A percentile compares a stretch with the other conserved stretches of the same genome.
phyloP scores from a whole-genome alignment of 805 yeast species.

The Cyberlindnera bimundalis region DNA sequence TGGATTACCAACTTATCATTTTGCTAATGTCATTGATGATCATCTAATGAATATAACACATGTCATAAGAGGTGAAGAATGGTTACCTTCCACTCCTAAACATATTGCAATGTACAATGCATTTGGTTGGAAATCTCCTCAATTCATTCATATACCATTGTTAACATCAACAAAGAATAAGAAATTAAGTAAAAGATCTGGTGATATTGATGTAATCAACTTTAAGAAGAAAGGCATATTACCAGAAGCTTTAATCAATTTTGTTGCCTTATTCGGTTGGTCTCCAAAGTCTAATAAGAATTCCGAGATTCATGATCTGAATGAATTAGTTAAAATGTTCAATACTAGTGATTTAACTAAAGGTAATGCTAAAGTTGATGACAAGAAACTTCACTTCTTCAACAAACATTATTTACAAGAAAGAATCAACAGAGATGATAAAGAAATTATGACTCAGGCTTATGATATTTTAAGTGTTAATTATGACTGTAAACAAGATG shows the following conservation, averaged over 20 bases:
- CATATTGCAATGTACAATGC: slow-evolving; percentile 85
- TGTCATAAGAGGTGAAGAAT: slow-evolving; percentile 95
- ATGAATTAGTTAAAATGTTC: slow-evolving; percentile 54
- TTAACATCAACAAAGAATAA: slow-evolving; percentile 69
- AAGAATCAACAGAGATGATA: slow-evolving; percentile 38
- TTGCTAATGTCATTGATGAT: slow-evolving; percentile 95
- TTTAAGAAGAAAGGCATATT: slow-evolving; percentile 60
- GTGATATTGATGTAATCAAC: slow-evolving; percentile 69
- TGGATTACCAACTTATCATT: slow-evolving; percentile 92
- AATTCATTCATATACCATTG: slow-evolving; percentile 85
- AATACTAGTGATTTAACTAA: slow-evolving; percentile 73
- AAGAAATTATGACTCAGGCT: slow-evolving; percentile 35
- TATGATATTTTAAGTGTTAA: slow-evolving; percentile 19
- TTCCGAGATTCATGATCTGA: slow-evolving; percentile 49
- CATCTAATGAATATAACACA: slow-evolving; percentile 90
- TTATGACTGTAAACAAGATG: slow-evolving; percentile 18
- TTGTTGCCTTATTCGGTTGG: slow-evolving; percentile 93
- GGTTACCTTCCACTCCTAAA: slow-evolving; percentile 95
- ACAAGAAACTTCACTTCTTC: slow-evolving; percentile 68
- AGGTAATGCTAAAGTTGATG: slow-evolving; percentile 92
- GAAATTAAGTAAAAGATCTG: slow-evolving; percentile 82
- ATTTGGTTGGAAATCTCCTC: slow-evolving; percentile 81
- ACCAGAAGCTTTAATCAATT: slow-evolving; percentile 86
- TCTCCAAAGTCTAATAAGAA: slow-evolving; percentile 57
- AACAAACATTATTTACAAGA: slow-evolving; percentile 64